Evolutionary conservation across 2,329 filamentous ascomycete species (phyloP).

Genomic region (Fusarium sp.): DNA sequence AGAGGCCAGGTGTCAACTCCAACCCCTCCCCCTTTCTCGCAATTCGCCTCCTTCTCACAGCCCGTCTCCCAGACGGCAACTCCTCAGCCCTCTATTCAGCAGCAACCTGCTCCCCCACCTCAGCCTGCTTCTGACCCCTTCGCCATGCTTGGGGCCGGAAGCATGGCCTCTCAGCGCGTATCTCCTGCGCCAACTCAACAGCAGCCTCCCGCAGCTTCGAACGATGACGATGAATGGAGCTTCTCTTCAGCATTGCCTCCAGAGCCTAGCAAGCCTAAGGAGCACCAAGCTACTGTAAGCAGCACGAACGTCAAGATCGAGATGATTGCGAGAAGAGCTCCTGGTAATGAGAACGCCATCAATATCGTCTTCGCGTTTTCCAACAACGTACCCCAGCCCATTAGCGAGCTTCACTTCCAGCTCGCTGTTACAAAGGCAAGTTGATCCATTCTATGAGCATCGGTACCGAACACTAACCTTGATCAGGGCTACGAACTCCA

Average conservation of each 20-base stretch:
- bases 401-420: conserved; percentile 88
- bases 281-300: conserved; percentile 74
- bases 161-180: conserved; percentile 41
- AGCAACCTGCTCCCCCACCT: conserved; percentile 60
- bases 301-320: conserved; percentile 78
- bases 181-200: conserved; percentile 45
- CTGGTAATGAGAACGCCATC: conserved; percentile 67
- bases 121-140: conserved; percentile 62
- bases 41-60: conserved; percentile 67
- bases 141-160: conserved; percentile 56
- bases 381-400: conserved; percentile 76
- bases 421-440: conserved; percentile 90
- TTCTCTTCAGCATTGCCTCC: conserved; percentile 87
- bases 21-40: conserved; percentile 62
- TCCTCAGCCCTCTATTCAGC: conserved; percentile 61
- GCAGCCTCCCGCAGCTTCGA: conserved; percentile 49
- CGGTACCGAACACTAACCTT: conserved; percentile 5
- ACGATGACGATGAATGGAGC: conserved; percentile 91
- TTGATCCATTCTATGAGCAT: neutral
- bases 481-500: conserved; percentile 80
- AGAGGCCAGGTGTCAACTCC: conserved; percentile 56
- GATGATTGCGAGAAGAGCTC: conserved; percentile 73
- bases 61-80: conserved; percentile 64
- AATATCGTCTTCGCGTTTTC: conserved; percentile 83
- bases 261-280: conserved; percentile 64